phyloP scores from a whole-genome alignment of 108 stramenopile species.

The Fragilariopsis cylindrus region DNA sequence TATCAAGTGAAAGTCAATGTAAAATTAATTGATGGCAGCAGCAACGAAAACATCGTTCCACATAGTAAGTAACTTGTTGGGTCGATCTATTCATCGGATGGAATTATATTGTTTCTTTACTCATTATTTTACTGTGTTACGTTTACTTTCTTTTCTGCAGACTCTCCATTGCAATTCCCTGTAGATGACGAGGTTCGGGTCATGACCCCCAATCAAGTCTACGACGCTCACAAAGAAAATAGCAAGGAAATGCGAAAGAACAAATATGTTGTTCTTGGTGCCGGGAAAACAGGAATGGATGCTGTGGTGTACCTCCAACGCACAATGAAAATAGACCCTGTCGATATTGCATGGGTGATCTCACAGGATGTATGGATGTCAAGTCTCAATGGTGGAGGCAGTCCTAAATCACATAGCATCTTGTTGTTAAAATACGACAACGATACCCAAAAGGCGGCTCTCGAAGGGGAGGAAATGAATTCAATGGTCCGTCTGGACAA shows the following conservation, averaged over 20 bases:
- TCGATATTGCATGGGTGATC: constrained; percentile 29
- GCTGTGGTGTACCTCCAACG: constrained; percentile 25
- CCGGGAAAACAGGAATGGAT: constrained; percentile 36
- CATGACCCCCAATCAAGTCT: constrained; percentile 33
- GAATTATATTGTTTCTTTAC: not conserved
- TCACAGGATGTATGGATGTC: constrained; percentile 40
- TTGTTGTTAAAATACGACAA: constrained; percentile 8
- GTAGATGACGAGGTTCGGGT: constrained; percentile 19
- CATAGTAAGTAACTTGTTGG: constrained; percentile 2
- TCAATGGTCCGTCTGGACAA: constrained; percentile 24
- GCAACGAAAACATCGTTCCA: constrained; percentile 26
- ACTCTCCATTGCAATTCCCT: constrained; percentile 23
- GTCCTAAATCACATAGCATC: constrained; percentile 19
- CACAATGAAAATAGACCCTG: constrained; percentile 18
- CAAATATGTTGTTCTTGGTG: constrained; percentile 28
- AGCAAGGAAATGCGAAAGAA: not conserved
- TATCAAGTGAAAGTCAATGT: constrained; percentile 20
- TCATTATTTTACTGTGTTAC: not conserved
- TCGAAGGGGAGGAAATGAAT: constrained; percentile 21
- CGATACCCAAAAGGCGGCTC: constrained; percentile 9
- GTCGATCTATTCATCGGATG: not conserved
- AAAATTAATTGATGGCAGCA: constrained; percentile 28
- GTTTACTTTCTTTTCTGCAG: not conserved
- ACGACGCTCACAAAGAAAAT: constrained; percentile 14
- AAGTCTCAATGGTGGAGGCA: not conserved